These are phyloP conservation scores for Trichophyton simii DNA, from an alignment of 2,329 filamentous ascomycete species.

Conservation along the genomic window DNA sequence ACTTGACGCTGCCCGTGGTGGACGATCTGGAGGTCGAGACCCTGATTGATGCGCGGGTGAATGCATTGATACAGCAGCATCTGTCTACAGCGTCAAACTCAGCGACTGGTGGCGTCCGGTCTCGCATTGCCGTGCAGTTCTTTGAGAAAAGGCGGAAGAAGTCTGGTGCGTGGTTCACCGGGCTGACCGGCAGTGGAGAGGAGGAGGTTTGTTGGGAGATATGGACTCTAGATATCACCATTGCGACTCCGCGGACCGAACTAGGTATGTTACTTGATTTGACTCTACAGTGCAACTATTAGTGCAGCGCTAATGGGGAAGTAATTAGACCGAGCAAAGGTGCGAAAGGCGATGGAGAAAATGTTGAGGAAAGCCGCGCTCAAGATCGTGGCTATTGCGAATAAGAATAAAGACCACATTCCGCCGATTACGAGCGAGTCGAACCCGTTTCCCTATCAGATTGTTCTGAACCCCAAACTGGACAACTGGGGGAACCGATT, in stretches of 20 bases:
- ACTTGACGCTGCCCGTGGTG: conserved; percentile 79
- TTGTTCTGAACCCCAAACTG: conserved; percentile 72
- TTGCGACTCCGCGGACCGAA: conserved; percentile 79
- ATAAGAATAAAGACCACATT: conserved; percentile 86
- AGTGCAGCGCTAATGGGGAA: not conserved
- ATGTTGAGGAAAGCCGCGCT: conserved; percentile 75
- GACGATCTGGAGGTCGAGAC: conserved; percentile 85
- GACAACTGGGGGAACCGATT: conserved; percentile 69
- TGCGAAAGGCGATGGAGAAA: conserved; percentile 80
- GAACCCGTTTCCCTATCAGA: conserved; percentile 92
- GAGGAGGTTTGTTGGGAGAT: conserved; percentile 96
- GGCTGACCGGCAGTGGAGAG: conserved; percentile 47
- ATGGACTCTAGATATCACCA: conserved; percentile 89
- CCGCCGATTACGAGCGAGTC: conserved; percentile 84
- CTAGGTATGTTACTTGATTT: conserved; percentile 48
- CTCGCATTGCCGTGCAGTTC: conserved; percentile 78
- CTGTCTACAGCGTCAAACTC: conserved; percentile 49
- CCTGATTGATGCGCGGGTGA: conserved; percentile 78
- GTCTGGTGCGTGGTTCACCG: conserved; percentile 55
- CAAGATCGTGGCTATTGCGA: conserved; percentile 80
- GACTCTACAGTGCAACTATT: not conserved
- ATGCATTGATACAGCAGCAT: conserved; percentile 62
- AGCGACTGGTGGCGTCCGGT: conserved; percentile 50
- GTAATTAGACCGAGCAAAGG: conserved; percentile 63
- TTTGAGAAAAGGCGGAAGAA: conserved; percentile 84